Conservation (phyloP, 164 flowering plant genomes). For the Nelumbo lutea region DNA sequence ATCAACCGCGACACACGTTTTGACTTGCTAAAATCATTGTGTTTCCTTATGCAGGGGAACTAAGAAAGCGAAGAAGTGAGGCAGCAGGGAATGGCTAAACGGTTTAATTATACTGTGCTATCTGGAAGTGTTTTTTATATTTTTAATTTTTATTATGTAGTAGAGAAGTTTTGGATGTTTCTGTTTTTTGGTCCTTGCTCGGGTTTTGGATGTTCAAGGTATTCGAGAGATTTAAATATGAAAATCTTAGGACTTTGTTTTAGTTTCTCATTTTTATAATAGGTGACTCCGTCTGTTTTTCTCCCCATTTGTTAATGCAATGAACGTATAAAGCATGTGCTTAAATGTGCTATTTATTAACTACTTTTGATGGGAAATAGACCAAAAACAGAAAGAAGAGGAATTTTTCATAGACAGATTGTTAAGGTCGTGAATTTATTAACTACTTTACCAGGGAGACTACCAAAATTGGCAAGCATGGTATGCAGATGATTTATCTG, state of each 20-base stretch:
- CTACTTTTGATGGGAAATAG: too few species aligned
- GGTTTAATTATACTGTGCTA: not conserved
- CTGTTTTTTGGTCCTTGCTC: not conserved
- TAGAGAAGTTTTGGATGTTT: not conserved
- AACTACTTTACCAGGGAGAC: too few species aligned
- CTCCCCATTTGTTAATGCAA: too few species aligned
- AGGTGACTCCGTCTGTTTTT: too few species aligned
- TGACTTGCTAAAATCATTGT: not conserved
- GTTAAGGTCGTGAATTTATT: too few species aligned
- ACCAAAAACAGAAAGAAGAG: too few species aligned
- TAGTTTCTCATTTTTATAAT: not conserved
- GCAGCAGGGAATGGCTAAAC: not conserved
- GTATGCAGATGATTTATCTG: too few species aligned
- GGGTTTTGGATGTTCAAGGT: not conserved
- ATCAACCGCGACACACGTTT: not conserved
- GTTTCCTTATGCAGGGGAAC: constrained; percentile 20
- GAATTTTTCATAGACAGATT: too few species aligned
- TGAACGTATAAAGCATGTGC: too few species aligned
- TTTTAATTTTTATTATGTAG: not conserved
- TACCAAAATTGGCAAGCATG: too few species aligned
- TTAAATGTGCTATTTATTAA: too few species aligned
- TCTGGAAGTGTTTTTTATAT: not conserved
- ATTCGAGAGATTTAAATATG: not conserved
- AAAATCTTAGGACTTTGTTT: not conserved
- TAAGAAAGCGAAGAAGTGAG: constrained; percentile 40